Evolutionary conservation across 2,329 filamentous ascomycete genomes (phyloP).

Genomic region (Orbilia brochopaga): DNA sequence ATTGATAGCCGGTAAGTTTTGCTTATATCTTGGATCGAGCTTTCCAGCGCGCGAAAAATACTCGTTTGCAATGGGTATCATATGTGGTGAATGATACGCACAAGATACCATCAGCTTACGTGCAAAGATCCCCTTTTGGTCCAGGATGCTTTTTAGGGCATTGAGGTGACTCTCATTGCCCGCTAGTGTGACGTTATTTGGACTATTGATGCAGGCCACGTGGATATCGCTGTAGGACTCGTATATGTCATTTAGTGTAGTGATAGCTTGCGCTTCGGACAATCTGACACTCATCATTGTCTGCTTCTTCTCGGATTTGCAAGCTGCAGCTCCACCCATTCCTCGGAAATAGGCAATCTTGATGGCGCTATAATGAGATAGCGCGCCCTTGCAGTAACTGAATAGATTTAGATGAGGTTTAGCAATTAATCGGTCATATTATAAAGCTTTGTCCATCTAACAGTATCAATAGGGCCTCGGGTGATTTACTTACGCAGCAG

Average conservation of each 20-base stretch:
- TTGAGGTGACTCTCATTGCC: constrained; percentile 56
- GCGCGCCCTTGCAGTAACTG: constrained; percentile 38
- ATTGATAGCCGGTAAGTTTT: background rate
- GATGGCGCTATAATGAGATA: constrained; percentile 25
- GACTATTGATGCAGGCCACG: constrained; percentile 54
- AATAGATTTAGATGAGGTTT: too few species aligned
- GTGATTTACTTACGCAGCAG: constrained; percentile 59
- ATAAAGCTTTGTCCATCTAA: too few species aligned
- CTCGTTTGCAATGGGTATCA: constrained; percentile 57
- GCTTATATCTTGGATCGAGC: constrained; percentile 12
- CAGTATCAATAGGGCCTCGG: too few species aligned
- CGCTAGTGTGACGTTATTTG: constrained; percentile 56
- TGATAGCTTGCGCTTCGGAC: constrained; percentile 55
- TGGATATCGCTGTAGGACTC: constrained; percentile 26
- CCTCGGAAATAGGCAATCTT: constrained; percentile 35
- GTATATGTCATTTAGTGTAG: background rate
- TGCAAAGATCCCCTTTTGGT: constrained; percentile 51
- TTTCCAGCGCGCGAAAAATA: constrained; percentile 53
- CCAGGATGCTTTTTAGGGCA: constrained; percentile 20
- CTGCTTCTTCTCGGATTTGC: constrained; percentile 50
- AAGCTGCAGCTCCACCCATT: constrained; percentile 24
- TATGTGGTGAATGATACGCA: constrained; percentile 61
- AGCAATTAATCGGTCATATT: too few species aligned
- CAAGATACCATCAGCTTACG: constrained; percentile 59
- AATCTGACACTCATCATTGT: constrained; percentile 59